phyloP scores from a whole-genome alignment of 192 early-diverging fungal species.

The Backusella parvicylindrica region DNA sequence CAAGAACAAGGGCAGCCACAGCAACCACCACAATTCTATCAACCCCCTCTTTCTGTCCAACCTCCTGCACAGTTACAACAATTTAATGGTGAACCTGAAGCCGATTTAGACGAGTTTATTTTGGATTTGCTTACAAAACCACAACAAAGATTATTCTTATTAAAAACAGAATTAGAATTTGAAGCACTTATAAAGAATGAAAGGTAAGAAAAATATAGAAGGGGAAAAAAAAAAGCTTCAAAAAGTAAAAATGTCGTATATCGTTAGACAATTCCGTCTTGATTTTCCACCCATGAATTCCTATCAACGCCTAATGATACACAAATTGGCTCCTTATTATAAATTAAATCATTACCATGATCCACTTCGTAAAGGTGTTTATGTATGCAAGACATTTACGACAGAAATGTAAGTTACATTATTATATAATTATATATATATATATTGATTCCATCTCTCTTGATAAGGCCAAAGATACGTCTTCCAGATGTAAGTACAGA shows the following conservation, averaged over 20 bases:
- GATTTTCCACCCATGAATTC: slow-evolving; percentile 68
- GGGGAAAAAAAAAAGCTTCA: no score
- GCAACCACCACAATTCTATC: slow-evolving; percentile 1
- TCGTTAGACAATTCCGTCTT: slow-evolving; percentile 51
- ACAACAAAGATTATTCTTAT: slow-evolving; percentile 62
- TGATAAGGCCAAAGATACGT: slow-evolving; percentile 37
- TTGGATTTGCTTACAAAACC: slow-evolving; percentile 57
- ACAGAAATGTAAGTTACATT: slow-evolving; percentile 52
- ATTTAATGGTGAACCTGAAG: neutral
- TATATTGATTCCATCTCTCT: neutral
- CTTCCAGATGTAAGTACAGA: slow-evolving; percentile 48
- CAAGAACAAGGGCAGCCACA: neutral
- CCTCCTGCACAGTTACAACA: slow-evolving; percentile 4
- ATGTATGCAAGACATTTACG: slow-evolving; percentile 50
- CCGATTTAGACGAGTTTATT: slow-evolving; percentile 54
- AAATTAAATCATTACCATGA: slow-evolving; percentile 61
- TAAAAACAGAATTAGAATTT: slow-evolving; percentile 66
- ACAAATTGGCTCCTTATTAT: slow-evolving; percentile 68
- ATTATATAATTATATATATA: neutral
- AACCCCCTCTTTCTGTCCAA: neutral
- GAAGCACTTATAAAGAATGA: slow-evolving; percentile 55
- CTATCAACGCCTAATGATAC: slow-evolving; percentile 72
- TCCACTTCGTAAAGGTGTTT: slow-evolving; percentile 44
- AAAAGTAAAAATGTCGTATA: no score
- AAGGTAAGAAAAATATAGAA: slow-evolving; percentile 41